Conservation (phyloP, 306 rosid genomes). For the Medicago arabica region DNA sequence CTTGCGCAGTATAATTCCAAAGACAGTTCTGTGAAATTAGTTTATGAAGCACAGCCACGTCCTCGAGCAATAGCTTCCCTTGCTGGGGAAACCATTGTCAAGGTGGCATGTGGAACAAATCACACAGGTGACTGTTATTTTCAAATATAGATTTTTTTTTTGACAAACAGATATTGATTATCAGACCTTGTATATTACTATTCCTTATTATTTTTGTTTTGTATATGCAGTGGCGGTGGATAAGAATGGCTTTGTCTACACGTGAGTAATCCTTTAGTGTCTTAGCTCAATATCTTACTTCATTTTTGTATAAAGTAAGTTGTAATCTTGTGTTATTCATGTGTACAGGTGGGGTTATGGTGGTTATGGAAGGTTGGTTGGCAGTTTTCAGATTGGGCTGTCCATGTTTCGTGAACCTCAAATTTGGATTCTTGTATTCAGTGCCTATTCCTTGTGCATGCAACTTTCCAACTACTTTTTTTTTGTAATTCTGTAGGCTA, state of each 20-base stretch:
- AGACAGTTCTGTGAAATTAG: constrained; percentile 92
- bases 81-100: constrained; percentile 81
- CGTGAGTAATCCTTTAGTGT: constrained; percentile 65
- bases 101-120: constrained; percentile 93
- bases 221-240: constrained; percentile 85
- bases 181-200: constrained; percentile 7
- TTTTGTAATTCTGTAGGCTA: constrained; percentile 58
- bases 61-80: constrained; percentile 87
- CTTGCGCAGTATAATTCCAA: constrained; percentile 89
- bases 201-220: constrained; percentile 43
- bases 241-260: constrained; percentile 84
- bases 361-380: constrained; percentile 95
- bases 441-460: constrained; percentile 8
- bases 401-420: constrained; percentile 17
- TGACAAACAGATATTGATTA: background rate
- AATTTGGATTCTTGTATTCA: constrained; percentile 22
- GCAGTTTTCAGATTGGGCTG: constrained; percentile 16
- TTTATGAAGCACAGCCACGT: constrained; percentile 97
- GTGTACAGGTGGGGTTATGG: constrained; percentile 94
- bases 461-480: constrained; percentile 21
- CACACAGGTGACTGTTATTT: constrained; percentile 77
- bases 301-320: constrained; percentile 31
- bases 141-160: background rate
- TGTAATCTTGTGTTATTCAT: constrained; percentile 33
- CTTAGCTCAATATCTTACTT: constrained; percentile 8